Evolutionary conservation across 306 rosid species (phyloP).

Genomic region (Mimosa bimucronata): DNA sequence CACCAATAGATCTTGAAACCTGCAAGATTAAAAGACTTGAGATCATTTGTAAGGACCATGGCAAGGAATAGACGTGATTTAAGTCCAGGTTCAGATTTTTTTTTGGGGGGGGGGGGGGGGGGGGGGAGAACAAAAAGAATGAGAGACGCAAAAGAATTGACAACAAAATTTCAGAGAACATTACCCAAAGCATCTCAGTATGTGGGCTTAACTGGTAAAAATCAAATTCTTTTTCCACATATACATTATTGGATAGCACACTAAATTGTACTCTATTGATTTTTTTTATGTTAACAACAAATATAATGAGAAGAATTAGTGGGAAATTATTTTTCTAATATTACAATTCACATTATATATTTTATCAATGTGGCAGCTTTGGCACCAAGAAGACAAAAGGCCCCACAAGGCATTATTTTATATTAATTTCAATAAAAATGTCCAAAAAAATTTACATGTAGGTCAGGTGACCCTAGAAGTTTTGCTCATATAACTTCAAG

Average conservation of each 20-base stretch:
- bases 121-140: background rate
- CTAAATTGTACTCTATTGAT: background rate
- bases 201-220: slow-evolving; percentile 13
- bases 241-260: background rate
- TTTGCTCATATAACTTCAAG: background rate
- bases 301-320: background rate
- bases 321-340: background rate
- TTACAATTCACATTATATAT: background rate
- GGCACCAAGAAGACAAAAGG: background rate
- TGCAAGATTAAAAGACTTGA: slow-evolving; percentile 39
- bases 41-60: slow-evolving; percentile 12
- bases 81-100: slow-evolving; percentile 20
- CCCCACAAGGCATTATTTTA: background rate
- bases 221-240: background rate
- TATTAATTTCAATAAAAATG: background rate
- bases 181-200: background rate
- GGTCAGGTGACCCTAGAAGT: background rate
- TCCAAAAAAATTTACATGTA: slow-evolving; percentile 2
- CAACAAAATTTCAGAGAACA: background rate
- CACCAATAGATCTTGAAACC: slow-evolving; percentile 78
- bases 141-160: slow-evolving; percentile 8
- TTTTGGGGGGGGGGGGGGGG: no score
- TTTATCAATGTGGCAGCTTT: background rate
- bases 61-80: slow-evolving; percentile 4
- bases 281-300: background rate